phyloP scores from a whole-genome alignment of 1,284 basidiomycete species.

The Psilocybe mexicana region DNA sequence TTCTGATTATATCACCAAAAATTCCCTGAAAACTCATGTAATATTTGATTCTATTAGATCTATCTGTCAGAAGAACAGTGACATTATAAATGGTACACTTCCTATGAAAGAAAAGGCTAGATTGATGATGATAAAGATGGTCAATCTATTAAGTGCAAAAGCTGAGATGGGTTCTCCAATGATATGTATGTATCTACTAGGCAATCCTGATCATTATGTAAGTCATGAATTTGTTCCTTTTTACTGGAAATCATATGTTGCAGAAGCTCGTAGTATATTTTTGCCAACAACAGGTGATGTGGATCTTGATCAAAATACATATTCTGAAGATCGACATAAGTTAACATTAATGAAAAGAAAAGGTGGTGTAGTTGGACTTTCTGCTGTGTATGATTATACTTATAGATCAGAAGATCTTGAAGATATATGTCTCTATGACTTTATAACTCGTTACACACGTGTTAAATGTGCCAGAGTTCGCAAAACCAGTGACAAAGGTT shows the following conservation, averaged over 20 bases:
- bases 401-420: constrained; percentile 8
- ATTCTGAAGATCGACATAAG: constrained; percentile 25
- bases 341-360: background rate
- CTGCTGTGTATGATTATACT: too few species aligned
- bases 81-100: constrained; percentile 14
- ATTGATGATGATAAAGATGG: constrained; percentile 20
- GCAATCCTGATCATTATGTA: constrained; percentile 21
- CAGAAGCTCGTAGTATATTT: constrained; percentile 3
- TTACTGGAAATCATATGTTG: constrained; percentile 15
- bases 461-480: too few species aligned
- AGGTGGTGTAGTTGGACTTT: too few species aligned
- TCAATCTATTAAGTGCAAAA: constrained; percentile 20
- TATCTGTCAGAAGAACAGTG: constrained; percentile 18
- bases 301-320: constrained; percentile 15
- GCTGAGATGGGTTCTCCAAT: constrained; percentile 24
- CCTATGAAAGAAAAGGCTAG: constrained; percentile 16
- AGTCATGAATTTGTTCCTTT: constrained; percentile 10
- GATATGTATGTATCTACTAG: constrained; percentile 22
- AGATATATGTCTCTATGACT: constrained; percentile 25
- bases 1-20: constrained; percentile 29
- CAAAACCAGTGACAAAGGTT: too few species aligned
- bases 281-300: constrained; percentile 10
- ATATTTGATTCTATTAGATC: constrained; percentile 22
- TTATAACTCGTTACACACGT: constrained; percentile 15
- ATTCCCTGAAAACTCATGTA: constrained; percentile 20